A percentile compares a stretch with the other conserved stretches of the same genome.
Conservation (phyloP, 148 eudicot genomes). For the Rhododendron henanense region DNA sequence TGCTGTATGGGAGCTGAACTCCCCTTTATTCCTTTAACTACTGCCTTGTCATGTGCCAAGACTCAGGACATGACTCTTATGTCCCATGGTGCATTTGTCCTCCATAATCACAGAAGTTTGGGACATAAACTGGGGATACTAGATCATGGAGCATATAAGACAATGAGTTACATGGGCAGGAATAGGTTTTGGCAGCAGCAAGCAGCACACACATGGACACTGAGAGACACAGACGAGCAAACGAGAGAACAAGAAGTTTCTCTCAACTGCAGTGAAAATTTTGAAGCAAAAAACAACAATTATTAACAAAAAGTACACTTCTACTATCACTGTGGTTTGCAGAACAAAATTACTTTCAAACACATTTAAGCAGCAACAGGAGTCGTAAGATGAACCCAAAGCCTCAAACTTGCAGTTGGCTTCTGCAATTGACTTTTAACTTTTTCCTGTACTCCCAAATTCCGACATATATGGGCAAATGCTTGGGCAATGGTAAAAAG, state of each 20-base stretch:
- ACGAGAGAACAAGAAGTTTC: neutral
- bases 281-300: neutral
- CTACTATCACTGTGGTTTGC: neutral
- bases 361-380: neutral
- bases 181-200: neutral
- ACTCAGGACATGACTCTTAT: constrained; percentile 5
- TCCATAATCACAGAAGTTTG: neutral
- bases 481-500: neutral
- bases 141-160: neutral
- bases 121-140: neutral
- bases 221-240: neutral
- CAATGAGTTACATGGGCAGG: neutral
- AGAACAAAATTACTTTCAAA: neutral
- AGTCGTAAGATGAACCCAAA: neutral
- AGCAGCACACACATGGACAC: neutral
- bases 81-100: neutral
- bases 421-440: neutral
- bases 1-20: neutral
- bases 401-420: neutral
- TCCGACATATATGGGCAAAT: neutral
- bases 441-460: neutral
- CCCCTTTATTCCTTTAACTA: neutral
- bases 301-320: neutral
- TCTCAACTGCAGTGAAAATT: neutral
- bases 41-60: neutral